Base-by-base conservation (phyloP, 805 yeast genomes). In the Lachancea thermotolerans region DNA sequence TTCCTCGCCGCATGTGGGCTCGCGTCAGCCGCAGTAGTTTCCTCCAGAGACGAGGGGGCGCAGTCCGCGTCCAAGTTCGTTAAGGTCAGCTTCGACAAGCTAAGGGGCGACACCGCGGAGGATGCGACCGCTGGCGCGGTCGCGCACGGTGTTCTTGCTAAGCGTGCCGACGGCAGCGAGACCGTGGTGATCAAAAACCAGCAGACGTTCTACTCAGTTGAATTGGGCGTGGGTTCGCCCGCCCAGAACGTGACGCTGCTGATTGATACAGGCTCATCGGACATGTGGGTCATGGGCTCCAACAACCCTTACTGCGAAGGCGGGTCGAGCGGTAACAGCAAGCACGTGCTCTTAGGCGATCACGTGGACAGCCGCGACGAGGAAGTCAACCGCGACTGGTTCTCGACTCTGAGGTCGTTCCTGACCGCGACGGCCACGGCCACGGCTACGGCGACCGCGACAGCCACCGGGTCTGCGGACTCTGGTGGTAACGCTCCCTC, bases 211-310 rank as follows among this genome's bases (percentile, higher is more conserved):
- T 78, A 75, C 52, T 62, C 74, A 15, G 75, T 72, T 2, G 64
- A 64, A 4, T 48, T 77, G 29, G 53, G 60, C 18, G 58, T 84
- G 16, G 91, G 93, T 3, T 75, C 85, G 0, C 74, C 81, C 1
- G 56, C 68, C 0, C 82, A 82, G 54, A 60, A 66, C n/a, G 67
- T 82, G 5, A 68, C 68, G 9, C 78, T 82, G 9, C 59, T 81
- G 33, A 58, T 84, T n/a, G 93, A 84, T 56, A 84, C 90, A 1
- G 93, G 91, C 2, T 82, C 89, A 0, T 74, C 85, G 0, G 91
- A 84, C 59, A 64, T 85, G 17, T 82, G 87, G 86, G 75, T 81
- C 15, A 70, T 75, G 50, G 67, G 71, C 32, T 58, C 72, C 2
- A 54, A 64, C 35, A 78, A 77, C 52, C 71, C 79, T 2, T 72